Evolutionary conservation across 139 green algal species (phyloP), one percentile per base, ranked within the genome.

Genomic region (Chara braunii): DNA sequence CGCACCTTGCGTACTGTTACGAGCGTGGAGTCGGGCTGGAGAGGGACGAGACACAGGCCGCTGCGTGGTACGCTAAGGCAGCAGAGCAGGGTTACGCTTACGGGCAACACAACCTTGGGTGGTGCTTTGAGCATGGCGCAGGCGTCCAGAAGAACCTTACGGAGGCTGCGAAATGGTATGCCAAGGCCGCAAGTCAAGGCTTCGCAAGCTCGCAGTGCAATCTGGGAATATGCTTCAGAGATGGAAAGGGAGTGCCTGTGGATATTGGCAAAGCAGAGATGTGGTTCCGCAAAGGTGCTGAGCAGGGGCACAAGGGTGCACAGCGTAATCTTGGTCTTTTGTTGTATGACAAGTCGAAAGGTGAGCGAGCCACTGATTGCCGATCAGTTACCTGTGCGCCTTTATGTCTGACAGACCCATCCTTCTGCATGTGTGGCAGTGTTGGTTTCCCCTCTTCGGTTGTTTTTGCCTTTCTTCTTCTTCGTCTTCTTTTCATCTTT

Each of bases 261-360:
- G 12, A 45, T 55, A 40, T 55, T 22, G n/a, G 14, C 23, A 45
- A 40, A 40, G 50, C 50, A 22, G 50, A 43, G n/a, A n/a, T 7
- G 18, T 4, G 53, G 34, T 69, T 67, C 30, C 6, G 42, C 23
- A 8, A 30, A 5, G 40, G 44, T 23, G 60, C 60, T 6, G 60
- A 69, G 4, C 51, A 65, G 43, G 45, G 50, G 6, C 14, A 69
- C 11, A 36, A 44, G 3, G 23, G 12, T 6, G 67, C 24, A 42
- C 67, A 76, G 43, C 36, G 45, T 44, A 64, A 72, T 37, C 67
- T 76, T 7, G 67, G 67, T 3, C 9, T 18, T 3, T 75, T 30
- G 31, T 68, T 60, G 30, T 37, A 18, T 5, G 8, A 37, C 23
- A n/a, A n/a, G n/a, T n/a, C n/a, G n/a, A n/a, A n/a, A n/a, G n/a